phyloP scores from a whole-genome alignment of 495 filamentous ascomycete species.

The Hypoxylon subgilvum region DNA sequence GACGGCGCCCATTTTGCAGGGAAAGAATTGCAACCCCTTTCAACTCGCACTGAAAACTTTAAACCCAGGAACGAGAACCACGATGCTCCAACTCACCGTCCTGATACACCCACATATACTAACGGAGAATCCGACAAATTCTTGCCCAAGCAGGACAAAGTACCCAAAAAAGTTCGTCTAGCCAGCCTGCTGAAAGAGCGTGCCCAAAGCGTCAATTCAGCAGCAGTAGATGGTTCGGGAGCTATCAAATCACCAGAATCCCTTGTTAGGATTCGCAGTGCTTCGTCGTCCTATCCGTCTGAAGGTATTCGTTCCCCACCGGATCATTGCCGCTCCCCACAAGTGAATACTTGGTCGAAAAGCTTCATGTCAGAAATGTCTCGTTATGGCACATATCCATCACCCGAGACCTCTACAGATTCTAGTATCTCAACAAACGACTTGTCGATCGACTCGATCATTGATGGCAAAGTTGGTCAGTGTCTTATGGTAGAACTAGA shows the following conservation, averaged over 20 bases:
- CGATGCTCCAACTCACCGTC: not conserved
- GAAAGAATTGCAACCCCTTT: constrained; percentile 11
- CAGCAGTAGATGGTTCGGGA: not conserved
- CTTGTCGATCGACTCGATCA: not conserved
- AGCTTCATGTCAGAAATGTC: constrained; percentile 21
- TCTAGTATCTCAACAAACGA: constrained; percentile 10
- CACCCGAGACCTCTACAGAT: not conserved
- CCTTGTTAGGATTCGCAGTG: constrained; percentile 19
- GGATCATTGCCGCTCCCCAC: constrained; percentile 21
- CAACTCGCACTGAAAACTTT: constrained; percentile 13
- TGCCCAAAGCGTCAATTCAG: not conserved
- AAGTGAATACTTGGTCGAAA: constrained; percentile 15
- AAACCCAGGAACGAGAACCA: not conserved
- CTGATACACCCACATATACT: not conserved
- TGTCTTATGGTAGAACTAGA: constrained; percentile 32
- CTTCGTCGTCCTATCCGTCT: constrained; percentile 41
- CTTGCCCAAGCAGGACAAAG: not conserved
- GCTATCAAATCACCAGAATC: not conserved
- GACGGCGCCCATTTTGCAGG: not conserved
- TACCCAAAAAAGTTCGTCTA: not conserved
- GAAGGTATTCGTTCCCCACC: constrained; percentile 40
- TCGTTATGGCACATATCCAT: constrained; percentile 17
- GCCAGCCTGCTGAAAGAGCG: not conserved
- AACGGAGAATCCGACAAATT: not conserved
- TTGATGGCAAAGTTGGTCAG: constrained; percentile 5